A percentile compares a stretch with the other conserved stretches of the same genome.
Evolutionary conservation across 805 yeast species (phyloP).

Genomic region (Candida takata): DNA sequence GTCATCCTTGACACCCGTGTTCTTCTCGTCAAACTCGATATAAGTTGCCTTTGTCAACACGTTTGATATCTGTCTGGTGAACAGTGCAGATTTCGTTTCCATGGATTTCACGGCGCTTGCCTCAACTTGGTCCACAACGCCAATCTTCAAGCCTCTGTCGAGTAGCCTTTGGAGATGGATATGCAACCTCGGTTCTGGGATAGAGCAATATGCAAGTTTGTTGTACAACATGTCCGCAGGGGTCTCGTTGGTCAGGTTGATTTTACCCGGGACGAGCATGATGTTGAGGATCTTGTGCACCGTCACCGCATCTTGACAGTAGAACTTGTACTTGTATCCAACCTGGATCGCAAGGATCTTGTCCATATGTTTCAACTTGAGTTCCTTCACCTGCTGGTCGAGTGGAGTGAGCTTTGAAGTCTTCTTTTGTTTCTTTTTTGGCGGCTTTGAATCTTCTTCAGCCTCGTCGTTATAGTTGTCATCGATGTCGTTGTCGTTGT

Average conservation of each 20-base stretch:
- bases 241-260: conserved; percentile 43
- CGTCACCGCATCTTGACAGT: conserved; percentile 72
- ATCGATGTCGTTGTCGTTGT: conserved; percentile 6
- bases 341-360: conserved; percentile 77
- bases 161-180: conserved; percentile 71
- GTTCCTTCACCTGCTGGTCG: conserved; percentile 66
- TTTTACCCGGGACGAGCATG: conserved; percentile 65
- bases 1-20: conserved; percentile 21
- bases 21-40: conserved; percentile 47
- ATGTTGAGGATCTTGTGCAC: conserved; percentile 65
- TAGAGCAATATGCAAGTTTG: conserved; percentile 74
- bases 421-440: conserved; percentile 7
- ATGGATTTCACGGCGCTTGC: conserved; percentile 64
- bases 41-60: conserved; percentile 82
- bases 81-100: conserved; percentile 46
- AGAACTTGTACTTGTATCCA: conserved; percentile 87
- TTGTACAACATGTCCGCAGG: conserved; percentile 43
- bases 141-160: conserved; percentile 70
- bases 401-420: conserved; percentile 55
- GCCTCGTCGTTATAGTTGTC: conserved; percentile 7
- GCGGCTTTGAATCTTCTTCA: not conserved
- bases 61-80: conserved; percentile 60
- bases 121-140: conserved; percentile 80
- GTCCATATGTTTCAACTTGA: conserved; percentile 56
- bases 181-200: conserved; percentile 72